A percentile compares a stretch with the other conserved stretches of the same genome.
These are phyloP conservation scores for Fusarium oligoseptatum DNA, from an alignment of 2,329 filamentous ascomycete species.

Conservation along the genomic window DNA sequence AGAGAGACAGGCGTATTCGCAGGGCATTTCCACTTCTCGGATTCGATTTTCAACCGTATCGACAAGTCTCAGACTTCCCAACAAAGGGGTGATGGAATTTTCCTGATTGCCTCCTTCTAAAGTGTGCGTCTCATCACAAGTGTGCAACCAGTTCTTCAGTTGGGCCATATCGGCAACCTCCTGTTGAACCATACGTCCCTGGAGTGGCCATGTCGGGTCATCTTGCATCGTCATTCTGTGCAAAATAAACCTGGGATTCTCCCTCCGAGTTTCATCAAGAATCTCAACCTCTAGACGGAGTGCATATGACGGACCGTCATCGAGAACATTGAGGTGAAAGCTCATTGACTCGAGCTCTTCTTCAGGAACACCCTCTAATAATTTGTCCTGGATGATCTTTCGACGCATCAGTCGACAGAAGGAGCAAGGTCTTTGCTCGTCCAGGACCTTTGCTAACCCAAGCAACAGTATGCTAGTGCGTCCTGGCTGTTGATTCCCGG, in stretches of 20 bases:
- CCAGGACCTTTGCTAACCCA: slow-evolving; percentile 8
- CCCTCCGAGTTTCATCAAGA: background rate
- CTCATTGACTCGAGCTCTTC: background rate
- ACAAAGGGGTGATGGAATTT: background rate
- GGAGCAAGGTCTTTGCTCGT: background rate
- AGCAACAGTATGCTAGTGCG: slow-evolving; percentile 6
- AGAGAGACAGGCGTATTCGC: slow-evolving; percentile 18
- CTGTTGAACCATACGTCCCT: slow-evolving; percentile 1
- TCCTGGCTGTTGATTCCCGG: slow-evolving; percentile 21
- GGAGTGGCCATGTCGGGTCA: background rate
- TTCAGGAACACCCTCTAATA: background rate
- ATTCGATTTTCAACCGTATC: slow-evolving; percentile 11
- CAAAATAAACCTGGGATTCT: background rate
- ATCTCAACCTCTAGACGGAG: slow-evolving; percentile 21
- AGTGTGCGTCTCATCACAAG: background rate
- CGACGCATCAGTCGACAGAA: slow-evolving; percentile 17
- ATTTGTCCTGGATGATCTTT: background rate
- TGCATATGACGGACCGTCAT: background rate
- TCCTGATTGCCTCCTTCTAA: background rate
- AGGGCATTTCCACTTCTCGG: slow-evolving; percentile 5
- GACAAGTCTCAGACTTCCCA: background rate
- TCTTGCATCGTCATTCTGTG: background rate
- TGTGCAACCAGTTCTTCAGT: slow-evolving; percentile 4
- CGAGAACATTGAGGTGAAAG: slow-evolving; percentile 8
- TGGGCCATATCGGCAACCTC: slow-evolving; percentile 4